Evolutionary conservation across 1,284 basidiomycete species (phyloP).

Genomic region (Trichosporon faecale): DNA sequence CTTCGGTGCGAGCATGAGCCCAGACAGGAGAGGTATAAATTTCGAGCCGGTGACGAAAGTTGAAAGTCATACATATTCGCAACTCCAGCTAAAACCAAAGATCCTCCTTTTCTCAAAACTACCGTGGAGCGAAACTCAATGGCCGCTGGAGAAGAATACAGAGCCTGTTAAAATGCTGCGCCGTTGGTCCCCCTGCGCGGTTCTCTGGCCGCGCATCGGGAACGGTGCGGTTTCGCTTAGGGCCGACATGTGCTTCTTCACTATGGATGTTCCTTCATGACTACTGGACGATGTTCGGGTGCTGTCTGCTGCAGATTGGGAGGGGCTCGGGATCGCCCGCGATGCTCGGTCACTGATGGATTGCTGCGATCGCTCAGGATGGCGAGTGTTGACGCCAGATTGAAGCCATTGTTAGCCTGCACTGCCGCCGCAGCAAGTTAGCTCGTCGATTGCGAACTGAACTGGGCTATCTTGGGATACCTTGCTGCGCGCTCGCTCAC

Average conservation of each 20-base stretch:
- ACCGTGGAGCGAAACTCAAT: slow-evolving; percentile 17
- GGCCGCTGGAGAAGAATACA: slow-evolving; percentile 20
- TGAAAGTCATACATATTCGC: slow-evolving; percentile 13
- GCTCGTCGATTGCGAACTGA: too few species aligned
- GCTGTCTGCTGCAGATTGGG: not conserved
- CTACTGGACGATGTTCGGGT: too few species aligned
- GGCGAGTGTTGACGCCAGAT: too few species aligned
- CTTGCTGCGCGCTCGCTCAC: not conserved
- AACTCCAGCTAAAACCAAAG: slow-evolving; percentile 23
- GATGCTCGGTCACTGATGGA: not conserved
- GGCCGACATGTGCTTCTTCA: slow-evolving; percentile 33
- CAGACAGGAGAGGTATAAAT: not conserved
- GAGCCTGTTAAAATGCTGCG: slow-evolving; percentile 42
- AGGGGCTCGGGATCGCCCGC: too few species aligned
- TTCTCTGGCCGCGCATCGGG: slow-evolving; percentile 19
- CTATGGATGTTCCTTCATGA: not conserved
- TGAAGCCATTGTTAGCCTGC: not conserved
- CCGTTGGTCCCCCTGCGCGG: slow-evolving; percentile 16
- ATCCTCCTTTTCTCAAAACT: slow-evolving; percentile 15
- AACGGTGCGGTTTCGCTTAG: slow-evolving; percentile 45
- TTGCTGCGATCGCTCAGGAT: too few species aligned
- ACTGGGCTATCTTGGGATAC: not conserved
- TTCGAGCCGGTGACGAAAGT: not conserved
- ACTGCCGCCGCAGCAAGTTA: not conserved
- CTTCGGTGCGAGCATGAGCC: not conserved